phyloP scores from a whole-genome alignment of 495 filamentous ascomycete genomes.

The Cetradonia linearis region DNA sequence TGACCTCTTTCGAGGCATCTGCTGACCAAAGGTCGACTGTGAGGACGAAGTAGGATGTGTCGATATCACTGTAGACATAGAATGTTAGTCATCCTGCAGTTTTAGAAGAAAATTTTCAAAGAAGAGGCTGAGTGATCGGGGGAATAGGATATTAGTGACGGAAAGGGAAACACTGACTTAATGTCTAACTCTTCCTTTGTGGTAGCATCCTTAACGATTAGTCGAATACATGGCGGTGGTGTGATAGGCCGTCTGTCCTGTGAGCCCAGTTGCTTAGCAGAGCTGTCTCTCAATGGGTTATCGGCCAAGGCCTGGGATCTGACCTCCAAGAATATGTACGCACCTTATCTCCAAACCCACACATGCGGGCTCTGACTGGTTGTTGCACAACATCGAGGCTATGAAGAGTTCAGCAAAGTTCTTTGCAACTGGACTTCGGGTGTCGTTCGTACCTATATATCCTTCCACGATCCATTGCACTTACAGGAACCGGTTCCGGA shows the following conservation, averaged over 20 bases:
- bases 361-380: constrained; percentile 91
- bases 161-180: constrained; percentile 49
- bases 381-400: constrained; percentile 77
- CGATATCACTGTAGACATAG: constrained; percentile 48
- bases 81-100: constrained; percentile 19
- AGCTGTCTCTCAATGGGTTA: not conserved
- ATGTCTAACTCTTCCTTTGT: constrained; percentile 83
- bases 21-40: constrained; percentile 88
- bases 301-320: not conserved
- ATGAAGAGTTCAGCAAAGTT: not conserved
- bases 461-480: constrained; percentile 19
- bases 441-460: constrained; percentile 19
- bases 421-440: too few relatives aligned
- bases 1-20: constrained; percentile 79
- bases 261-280: constrained; percentile 24
- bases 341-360: constrained; percentile 97
- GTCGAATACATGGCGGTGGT: constrained; percentile 81
- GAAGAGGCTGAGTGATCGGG: not conserved
- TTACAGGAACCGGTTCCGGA: constrained; percentile 15
- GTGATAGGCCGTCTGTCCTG: constrained; percentile 95
- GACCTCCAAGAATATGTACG: constrained; percentile 16
- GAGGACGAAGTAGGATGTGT: constrained; percentile 83
- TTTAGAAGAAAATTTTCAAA: not conserved
- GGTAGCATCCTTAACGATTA: constrained; percentile 67
- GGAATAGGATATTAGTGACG: not conserved